A percentile compares a stretch with the other conserved stretches of the same genome.
Conservation (phyloP, 139 green algal genomes). For the Closterium sp. region DNA sequence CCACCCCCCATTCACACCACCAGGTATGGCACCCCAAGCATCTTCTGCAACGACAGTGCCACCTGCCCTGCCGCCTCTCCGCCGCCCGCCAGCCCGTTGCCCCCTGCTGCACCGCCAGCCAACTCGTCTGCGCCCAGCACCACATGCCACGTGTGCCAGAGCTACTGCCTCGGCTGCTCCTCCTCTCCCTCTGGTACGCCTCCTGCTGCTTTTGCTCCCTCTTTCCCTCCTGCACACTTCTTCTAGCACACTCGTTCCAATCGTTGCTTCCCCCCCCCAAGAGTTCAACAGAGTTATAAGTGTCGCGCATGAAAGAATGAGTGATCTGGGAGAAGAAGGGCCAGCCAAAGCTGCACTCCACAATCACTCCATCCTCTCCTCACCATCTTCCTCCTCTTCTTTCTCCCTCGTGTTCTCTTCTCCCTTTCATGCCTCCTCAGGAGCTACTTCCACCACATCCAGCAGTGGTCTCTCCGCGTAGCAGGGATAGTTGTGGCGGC, state of each 20-base stretch:
- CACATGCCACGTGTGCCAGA: background rate
- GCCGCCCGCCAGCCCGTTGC: background rate
- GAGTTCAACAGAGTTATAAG: background rate
- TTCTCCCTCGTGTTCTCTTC: background rate
- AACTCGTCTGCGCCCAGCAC: background rate
- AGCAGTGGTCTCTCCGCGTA: background rate
- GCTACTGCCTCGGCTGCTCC: background rate
- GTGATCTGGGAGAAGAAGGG: no score
- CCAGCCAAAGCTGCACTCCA: background rate
- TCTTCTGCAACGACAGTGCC: background rate
- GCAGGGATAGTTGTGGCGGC: background rate
- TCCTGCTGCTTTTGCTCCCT: background rate
- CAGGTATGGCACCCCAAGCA: background rate
- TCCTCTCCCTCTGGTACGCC: background rate
- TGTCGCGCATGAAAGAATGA: no score
- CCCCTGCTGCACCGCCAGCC: background rate
- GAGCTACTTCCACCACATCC: background rate
- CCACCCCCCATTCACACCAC: background rate
- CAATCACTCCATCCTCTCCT: background rate
- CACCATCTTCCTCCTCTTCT: background rate
- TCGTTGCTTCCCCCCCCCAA: background rate
- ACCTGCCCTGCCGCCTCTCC: background rate
- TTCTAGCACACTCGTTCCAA: background rate
- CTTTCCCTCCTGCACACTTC: background rate
- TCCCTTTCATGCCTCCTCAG: background rate